Percentiles rank a stretch among this genome's conserved stretches.
Conservation (phyloP, 192 early-diverging fungal species). For the Pilaira anomala region DNA sequence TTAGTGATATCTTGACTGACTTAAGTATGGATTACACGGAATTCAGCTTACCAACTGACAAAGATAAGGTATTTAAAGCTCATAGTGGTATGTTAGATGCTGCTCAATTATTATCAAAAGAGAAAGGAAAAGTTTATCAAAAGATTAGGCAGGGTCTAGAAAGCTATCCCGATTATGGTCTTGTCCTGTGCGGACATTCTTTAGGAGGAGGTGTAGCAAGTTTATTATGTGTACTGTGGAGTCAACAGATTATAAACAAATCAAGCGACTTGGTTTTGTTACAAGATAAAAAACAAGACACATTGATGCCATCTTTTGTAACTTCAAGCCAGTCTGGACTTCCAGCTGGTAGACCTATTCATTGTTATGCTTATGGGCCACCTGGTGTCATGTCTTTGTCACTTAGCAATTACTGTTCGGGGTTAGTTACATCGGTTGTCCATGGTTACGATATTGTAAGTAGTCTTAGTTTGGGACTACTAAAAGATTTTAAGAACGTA, state of each 20-base stretch:
- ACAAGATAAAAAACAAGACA: constrained; percentile 9
- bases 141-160: constrained; percentile 68
- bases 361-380: constrained; percentile 81
- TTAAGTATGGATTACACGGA: constrained; percentile 75
- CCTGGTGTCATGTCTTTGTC: constrained; percentile 71
- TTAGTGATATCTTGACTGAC: constrained; percentile 85
- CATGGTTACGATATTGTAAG: constrained; percentile 79
- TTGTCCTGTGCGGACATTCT: constrained; percentile 86
- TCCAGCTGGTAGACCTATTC: constrained; percentile 70
- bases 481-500: constrained; percentile 71
- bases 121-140: constrained; percentile 65
- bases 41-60: constrained; percentile 39
- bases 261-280: constrained; percentile 1
- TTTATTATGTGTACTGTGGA: constrained; percentile 79
- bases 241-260: constrained; percentile 31
- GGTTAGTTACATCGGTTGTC: constrained; percentile 78
- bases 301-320: constrained; percentile 50
- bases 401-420: constrained; percentile 63
- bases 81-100: constrained; percentile 87
- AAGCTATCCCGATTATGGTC: constrained; percentile 71
- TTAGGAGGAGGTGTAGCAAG: constrained; percentile 86
- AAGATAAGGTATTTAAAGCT: constrained; percentile 48
- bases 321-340: constrained; percentile 60
- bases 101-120: constrained; percentile 65
- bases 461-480: constrained; percentile 68